Evolutionary conservation across 139 green algal species (phyloP), one percentile per base, ranked within the genome.

Genomic region (Closterium sp.): DNA sequence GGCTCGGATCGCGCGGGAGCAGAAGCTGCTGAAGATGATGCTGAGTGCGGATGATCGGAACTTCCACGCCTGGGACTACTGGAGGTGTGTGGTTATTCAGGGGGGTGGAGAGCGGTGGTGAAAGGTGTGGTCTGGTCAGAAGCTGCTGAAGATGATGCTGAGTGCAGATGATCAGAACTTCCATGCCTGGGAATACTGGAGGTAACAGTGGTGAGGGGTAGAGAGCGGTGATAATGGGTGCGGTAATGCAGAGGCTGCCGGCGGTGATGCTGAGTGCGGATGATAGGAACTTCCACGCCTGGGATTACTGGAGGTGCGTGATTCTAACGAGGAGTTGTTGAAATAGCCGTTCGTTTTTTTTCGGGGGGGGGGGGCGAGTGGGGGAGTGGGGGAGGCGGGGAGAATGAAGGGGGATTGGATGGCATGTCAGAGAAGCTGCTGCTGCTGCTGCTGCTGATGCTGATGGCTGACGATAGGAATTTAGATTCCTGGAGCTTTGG

Each of bases 51-150:
- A 99, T 94, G 92, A 95, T 31, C 96, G 98, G 83, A 99, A 99
- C 94, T 99, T 99, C 91, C 97, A 99, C 88, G 97, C 95, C 43
- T 99, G 98, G 98, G 95, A 93, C 21, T 99, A 99, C 94, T 94
- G 98, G 5, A 95, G 96, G 87, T 97, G 96, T 30, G 35, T 99
- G 0, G 55, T 28, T n/a, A n/a, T n/a, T n/a, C n/a, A n/a, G 55
- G 25, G 55, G 55, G 55, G 6, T 55, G 4, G 36, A 55, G 36
- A 6, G 36, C 36, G 36, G 55, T 76, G 55, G 25, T 76, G 55
- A 76, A 28, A 19, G 55, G 12, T 76, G 55, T 76, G n/a, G 55
- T 76, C 23, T 76, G 55, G 55, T 76, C 86, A 95, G 43, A 30
- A 31, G 0, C 87, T 97, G 7, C 83, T 94, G 28, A 38, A 32